Evolutionary conservation across 805 yeast genomes (phyloP), one percentile per base, ranked within the genome.

Genomic region (Zygoascus biomembranicola): DNA sequence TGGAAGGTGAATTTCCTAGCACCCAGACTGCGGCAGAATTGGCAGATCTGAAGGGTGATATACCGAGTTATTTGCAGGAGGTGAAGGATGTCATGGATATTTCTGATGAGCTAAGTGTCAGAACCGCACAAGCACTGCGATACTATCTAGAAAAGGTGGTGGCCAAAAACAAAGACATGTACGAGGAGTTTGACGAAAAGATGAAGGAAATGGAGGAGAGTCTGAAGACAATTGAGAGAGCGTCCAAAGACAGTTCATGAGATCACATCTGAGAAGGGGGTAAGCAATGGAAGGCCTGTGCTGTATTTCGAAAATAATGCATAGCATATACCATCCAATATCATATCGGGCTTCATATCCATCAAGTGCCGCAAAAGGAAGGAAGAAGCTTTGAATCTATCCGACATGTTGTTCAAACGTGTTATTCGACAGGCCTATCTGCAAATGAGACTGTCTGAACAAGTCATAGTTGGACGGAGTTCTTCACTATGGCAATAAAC

Each of bases 121-220:
- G 52, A 23, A 39, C 28, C 5, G 45, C 52, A 8, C 52, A 49
- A 28, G 44, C 47, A 8, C 35, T 35, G 14, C 3, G 18, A 20
- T 23, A 28, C 13, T 42, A 39, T 14, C 16, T 49, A 32, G 23
- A 49, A 32, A 31, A 49, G 5, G 49, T 50, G 26, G 53, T 50
- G 28, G 28, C 31, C 13, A 39, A 46, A 16, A 48, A 32, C 35
- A 51, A 51, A 6, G 49, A 51, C 11, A 37, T 35, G 43, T 47
- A 49, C 28, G 42, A 19, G 10, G 43, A 45, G 14, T 41, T 50
- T 14, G 53, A 50, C 11, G 20, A 10, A 5, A 41, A 42, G 16
- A 32, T 45, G 44, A 47, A 31, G 5, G 16, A 32, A 32, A 37
- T 51, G 28, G 49, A 44, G 43, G 44, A 16, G 47, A 20, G n/a